These are phyloP conservation scores for Chaetomium sp. DNA, from an alignment of 2,329 filamentous ascomycete genomes.

Conservation along the genomic window DNA sequence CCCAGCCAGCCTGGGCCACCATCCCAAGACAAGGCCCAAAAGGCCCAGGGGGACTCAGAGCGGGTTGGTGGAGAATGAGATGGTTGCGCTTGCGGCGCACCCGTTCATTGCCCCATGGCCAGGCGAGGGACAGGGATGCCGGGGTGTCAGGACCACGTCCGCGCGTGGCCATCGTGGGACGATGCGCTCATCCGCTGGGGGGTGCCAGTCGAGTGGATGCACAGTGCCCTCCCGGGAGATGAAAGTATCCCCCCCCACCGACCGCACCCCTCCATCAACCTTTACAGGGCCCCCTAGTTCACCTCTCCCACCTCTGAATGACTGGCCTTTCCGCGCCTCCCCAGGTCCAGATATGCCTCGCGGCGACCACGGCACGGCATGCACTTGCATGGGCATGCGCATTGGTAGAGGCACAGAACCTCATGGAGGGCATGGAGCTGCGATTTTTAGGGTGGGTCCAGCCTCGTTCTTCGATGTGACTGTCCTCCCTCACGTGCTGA, in stretches of 20 bases:
- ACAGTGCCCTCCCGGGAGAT: constrained; percentile 6
- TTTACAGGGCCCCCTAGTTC: not conserved
- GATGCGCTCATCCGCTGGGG: constrained; percentile 9
- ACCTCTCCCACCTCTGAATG: not conserved
- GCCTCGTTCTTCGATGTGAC: constrained; percentile 19
- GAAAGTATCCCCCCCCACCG: not conserved
- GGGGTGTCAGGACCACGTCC: not conserved
- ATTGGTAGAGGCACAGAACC: constrained; percentile 11
- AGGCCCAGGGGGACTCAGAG: constrained; percentile 7
- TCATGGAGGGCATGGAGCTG: constrained; percentile 1
- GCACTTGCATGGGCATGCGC: constrained; percentile 5
- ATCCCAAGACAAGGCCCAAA: not conserved
- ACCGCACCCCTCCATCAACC: not conserved
- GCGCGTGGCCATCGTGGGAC: constrained; percentile 1
- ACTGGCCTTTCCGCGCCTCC: not conserved
- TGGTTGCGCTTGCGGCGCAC: constrained; percentile 13
- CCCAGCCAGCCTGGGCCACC: not conserved
- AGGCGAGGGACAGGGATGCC: constrained; percentile 14
- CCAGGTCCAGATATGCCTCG: constrained; percentile 2
- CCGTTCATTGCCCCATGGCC: constrained; percentile 13
- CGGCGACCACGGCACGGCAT: constrained; percentile 2
- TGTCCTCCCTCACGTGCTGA: not conserved
- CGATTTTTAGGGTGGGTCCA: constrained; percentile 10
- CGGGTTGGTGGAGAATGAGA: constrained; percentile 2
- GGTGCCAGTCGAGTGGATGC: constrained; percentile 2